A percentile compares a stretch with the other conserved stretches of the same genome.
phyloP scores from a whole-genome alignment of 495 filamentous ascomycete species.

The Opeltia flavorubescens region DNA sequence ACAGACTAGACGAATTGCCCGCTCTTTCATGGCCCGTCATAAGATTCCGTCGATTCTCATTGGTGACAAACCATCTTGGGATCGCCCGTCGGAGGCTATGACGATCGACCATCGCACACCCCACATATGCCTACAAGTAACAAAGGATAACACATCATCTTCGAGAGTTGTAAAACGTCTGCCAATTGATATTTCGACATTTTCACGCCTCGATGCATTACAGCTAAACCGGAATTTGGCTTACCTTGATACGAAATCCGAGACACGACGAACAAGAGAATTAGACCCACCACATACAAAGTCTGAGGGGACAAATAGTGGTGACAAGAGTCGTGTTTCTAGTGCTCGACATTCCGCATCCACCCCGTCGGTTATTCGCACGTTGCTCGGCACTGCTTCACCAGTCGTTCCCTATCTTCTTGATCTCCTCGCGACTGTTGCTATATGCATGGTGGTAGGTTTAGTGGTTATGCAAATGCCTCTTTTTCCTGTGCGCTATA shows the following conservation, averaged over 20 bases:
- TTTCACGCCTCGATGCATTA: slow-evolving; percentile 54
- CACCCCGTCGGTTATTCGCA: neutral
- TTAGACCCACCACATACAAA: neutral
- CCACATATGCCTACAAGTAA: slow-evolving; percentile 57
- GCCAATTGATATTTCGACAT: slow-evolving; percentile 60
- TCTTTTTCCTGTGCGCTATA: neutral
- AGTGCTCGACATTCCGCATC: too few species aligned
- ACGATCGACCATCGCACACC: slow-evolving; percentile 39
- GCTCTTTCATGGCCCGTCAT: slow-evolving; percentile 51
- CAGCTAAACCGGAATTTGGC: slow-evolving; percentile 67
- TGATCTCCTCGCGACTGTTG: neutral
- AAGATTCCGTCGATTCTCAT: slow-evolving; percentile 53
- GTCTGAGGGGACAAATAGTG: neutral
- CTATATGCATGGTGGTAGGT: neutral
- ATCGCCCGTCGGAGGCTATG: slow-evolving; percentile 26
- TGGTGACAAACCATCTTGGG: slow-evolving; percentile 43
- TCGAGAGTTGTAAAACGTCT: slow-evolving; percentile 41
- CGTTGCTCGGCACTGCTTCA: neutral
- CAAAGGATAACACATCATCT: slow-evolving; percentile 33
- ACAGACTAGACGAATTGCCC: slow-evolving; percentile 39
- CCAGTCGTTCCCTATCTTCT: neutral
- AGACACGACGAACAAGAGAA: neutral
- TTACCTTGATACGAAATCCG: slow-evolving; percentile 29
- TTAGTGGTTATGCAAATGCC: neutral
- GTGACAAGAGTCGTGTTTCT: too few species aligned